A percentile compares a stretch with the other conserved stretches of the same genome.
Conservation (phyloP, 805 yeast genomes). For the Sugiyamaella boreocaroliniensis region DNA sequence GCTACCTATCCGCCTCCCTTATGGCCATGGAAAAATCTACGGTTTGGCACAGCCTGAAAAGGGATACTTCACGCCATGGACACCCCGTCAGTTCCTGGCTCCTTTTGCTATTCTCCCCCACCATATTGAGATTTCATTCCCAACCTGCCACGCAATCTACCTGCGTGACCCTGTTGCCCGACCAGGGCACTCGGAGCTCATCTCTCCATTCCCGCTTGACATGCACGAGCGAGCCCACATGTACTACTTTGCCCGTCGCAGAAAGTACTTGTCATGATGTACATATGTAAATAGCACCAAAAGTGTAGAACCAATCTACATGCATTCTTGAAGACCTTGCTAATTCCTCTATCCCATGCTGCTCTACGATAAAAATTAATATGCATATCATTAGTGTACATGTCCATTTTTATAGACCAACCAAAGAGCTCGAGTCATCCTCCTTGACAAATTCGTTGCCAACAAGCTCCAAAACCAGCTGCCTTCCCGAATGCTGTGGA, state of each 20-base stretch:
- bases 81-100: conserved; percentile 86
- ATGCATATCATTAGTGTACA: neutral
- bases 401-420: conserved; percentile 13
- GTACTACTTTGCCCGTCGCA: conserved; percentile 52
- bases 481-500: conserved; percentile 57
- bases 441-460: conserved; percentile 27
- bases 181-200: conserved; percentile 94
- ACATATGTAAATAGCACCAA: neutral
- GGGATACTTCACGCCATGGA: conserved; percentile 94
- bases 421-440: conserved; percentile 21
- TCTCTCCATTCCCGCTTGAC: conserved; percentile 75
- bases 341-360: neutral
- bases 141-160: conserved; percentile 94
- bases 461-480: conserved; percentile 43
- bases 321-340: neutral
- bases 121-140: conserved; percentile 83
- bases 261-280: conserved; percentile 23
- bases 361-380: too few relatives aligned
- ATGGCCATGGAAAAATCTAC: conserved; percentile 67
- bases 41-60: conserved; percentile 75
- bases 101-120: conserved; percentile 89
- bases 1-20: conserved; percentile 56
- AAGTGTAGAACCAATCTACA: neutral
- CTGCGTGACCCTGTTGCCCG: conserved; percentile 95
- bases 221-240: conserved; percentile 91